phyloP scores from a whole-genome alignment of 2,329 filamentous ascomycete genomes.

The Exophiala lecanii-corni region DNA sequence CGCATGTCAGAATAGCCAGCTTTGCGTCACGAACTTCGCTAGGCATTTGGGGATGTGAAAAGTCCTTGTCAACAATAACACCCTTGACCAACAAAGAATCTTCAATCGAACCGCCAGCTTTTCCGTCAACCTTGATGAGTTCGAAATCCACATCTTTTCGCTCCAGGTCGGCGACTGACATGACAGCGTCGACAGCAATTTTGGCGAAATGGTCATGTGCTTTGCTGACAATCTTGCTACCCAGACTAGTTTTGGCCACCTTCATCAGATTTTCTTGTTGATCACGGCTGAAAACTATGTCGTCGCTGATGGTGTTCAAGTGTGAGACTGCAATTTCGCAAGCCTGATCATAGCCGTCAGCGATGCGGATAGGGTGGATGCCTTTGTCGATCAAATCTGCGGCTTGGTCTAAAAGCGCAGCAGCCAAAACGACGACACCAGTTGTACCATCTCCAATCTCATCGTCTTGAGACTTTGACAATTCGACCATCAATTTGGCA shows the following conservation, averaged over 20 bases:
- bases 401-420: conserved; percentile 90
- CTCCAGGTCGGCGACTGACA: conserved; percentile 92
- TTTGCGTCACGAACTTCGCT: conserved; percentile 92
- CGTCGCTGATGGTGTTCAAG: conserved; percentile 88
- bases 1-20: conserved; percentile 94
- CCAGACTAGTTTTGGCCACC: conserved; percentile 91
- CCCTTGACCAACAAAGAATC: conserved; percentile 94
- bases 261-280: conserved; percentile 83
- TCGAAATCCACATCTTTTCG: conserved; percentile 98
- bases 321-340: conserved; percentile 94
- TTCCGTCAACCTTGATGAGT: conserved; percentile 98
- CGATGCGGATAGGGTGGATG: conserved; percentile 97
- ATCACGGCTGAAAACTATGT: conserved; percentile 75
- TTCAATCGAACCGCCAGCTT: conserved; percentile 89
- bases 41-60: conserved; percentile 98
- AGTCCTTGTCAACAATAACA: conserved; percentile 99
- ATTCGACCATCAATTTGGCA: conserved; percentile 90
- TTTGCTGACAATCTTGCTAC: conserved; percentile 99
- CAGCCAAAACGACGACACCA: conserved; percentile 92
- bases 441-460: conserved; percentile 99
- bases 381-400: conserved; percentile 99
- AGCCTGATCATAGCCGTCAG: conserved; percentile 94
- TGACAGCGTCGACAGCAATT: conserved; percentile 93
- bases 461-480: conserved; percentile 97
- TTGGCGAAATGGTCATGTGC: conserved; percentile 97